phyloP scores from a whole-genome alignment of 352 stramenopile genomes.

The Phytophthora brassicae region DNA sequence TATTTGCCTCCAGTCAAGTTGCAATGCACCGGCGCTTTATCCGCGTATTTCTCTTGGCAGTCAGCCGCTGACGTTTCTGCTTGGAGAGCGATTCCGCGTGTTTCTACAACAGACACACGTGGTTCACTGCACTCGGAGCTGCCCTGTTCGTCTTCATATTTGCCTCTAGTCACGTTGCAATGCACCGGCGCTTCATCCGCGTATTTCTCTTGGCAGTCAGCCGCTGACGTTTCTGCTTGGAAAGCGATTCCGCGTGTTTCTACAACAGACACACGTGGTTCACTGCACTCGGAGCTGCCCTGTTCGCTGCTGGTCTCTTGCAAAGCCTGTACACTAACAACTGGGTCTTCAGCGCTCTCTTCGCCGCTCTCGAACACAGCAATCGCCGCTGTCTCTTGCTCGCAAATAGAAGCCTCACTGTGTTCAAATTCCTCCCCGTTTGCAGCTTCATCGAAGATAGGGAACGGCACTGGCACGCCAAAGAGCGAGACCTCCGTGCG shows the following conservation, averaged over 20 bases:
- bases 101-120: conserved; percentile 30
- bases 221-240: conserved; percentile 30
- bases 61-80: conserved; percentile 25
- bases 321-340: conserved; percentile 11
- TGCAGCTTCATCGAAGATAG: conserved; percentile 8
- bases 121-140: conserved; percentile 14
- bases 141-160: conserved; percentile 18
- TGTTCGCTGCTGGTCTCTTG: conserved; percentile 4
- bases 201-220: conserved; percentile 22
- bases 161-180: too few relatives aligned
- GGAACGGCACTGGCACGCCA: conserved; percentile 34
- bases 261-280: conserved; percentile 22
- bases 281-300: conserved; percentile 3
- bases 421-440: conserved; percentile 6
- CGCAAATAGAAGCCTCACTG: background rate
- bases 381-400: conserved; percentile 6
- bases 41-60: conserved; percentile 24
- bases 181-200: conserved; percentile 9
- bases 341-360: background rate
- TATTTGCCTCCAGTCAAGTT: conserved; percentile 19
- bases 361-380: conserved; percentile 6
- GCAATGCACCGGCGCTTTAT: conserved; percentile 5
- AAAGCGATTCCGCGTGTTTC: conserved; percentile 24
- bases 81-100: conserved; percentile 19
- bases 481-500: conserved; percentile 48